Conservation (phyloP, 2,329 filamentous ascomycete species). For the Xylariales sp. region DNA sequence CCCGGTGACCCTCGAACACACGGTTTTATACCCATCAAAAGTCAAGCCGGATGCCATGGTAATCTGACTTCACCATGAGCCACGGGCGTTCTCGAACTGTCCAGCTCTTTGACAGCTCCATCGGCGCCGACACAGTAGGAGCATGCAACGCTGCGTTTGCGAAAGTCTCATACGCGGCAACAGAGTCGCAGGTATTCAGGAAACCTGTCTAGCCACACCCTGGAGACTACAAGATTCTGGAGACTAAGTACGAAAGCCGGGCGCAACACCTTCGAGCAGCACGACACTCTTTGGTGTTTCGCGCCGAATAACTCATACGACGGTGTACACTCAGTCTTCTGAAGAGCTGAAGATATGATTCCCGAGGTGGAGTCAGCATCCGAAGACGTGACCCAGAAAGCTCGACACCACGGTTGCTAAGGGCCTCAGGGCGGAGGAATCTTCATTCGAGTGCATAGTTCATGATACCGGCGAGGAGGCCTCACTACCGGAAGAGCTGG, state of each 20-base stretch:
- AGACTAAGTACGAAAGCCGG: slow-evolving; percentile 15
- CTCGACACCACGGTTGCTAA: slow-evolving; percentile 73
- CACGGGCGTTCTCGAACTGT: slow-evolving; percentile 24
- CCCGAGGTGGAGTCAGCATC: slow-evolving; percentile 55
- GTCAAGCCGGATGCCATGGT: slow-evolving; percentile 41
- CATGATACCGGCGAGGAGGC: slow-evolving; percentile 69
- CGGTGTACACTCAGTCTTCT: slow-evolving; percentile 48
- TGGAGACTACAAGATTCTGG: slow-evolving; percentile 26
- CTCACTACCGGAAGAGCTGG: slow-evolving; percentile 55
- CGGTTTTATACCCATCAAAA: slow-evolving; percentile 42
- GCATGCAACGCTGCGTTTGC: slow-evolving; percentile 23
- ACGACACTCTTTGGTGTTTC: slow-evolving; percentile 57
- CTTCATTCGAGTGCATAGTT: slow-evolving; percentile 59
- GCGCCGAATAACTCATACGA: slow-evolving; percentile 59
- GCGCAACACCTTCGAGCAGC: slow-evolving; percentile 48
- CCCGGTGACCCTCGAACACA: slow-evolving; percentile 40
- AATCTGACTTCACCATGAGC: slow-evolving; percentile 26
- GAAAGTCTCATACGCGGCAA: slow-evolving; percentile 19
- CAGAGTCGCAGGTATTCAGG: slow-evolving; percentile 17
- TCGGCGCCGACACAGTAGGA: slow-evolving; percentile 15
- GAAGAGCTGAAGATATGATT: slow-evolving; percentile 60
- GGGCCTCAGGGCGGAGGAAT: slow-evolving; percentile 60
- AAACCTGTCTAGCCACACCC: slow-evolving; percentile 18
- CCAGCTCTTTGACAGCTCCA: slow-evolving; percentile 20
- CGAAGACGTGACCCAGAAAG: slow-evolving; percentile 66